Evolutionary conservation across 2,329 filamentous ascomycete genomes (phyloP).

Genomic region (Claviceps africana): DNA sequence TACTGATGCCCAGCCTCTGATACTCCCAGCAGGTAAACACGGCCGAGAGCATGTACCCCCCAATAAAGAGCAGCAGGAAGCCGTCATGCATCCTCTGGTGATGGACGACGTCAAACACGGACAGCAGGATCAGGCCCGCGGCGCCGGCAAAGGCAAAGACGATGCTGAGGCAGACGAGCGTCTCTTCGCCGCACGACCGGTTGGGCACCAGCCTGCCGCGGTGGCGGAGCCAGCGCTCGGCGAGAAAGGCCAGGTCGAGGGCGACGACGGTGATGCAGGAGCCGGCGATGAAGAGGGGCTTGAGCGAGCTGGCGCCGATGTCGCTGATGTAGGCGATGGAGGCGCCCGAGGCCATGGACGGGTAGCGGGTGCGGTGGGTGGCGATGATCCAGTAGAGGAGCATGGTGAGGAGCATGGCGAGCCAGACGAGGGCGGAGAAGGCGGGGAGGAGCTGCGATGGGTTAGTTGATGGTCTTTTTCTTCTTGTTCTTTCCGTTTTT

Average conservation of each 20-base stretch:
- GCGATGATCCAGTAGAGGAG: constrained; percentile 55
- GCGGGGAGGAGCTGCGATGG: constrained; percentile 48
- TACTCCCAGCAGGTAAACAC: constrained; percentile 87
- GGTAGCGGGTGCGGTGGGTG: constrained; percentile 39
- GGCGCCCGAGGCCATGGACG: constrained; percentile 44
- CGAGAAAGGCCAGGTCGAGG: constrained; percentile 66
- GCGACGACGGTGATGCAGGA: constrained; percentile 59
- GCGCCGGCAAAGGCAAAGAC: constrained; percentile 61
- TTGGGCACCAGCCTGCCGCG: constrained; percentile 66
- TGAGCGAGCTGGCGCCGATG: constrained; percentile 46
- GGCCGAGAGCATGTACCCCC: constrained; percentile 70
- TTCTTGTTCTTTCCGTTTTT: background rate
- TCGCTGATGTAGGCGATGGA: constrained; percentile 60
- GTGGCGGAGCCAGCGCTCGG: constrained; percentile 79
- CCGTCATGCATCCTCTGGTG: constrained; percentile 56
- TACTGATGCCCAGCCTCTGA: constrained; percentile 64
- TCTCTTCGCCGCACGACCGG: constrained; percentile 45
- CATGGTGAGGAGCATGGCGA: constrained; percentile 54
- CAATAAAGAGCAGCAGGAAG: constrained; percentile 74
- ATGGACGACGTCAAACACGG: constrained; percentile 69
- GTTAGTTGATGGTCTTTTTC: too few relatives aligned
- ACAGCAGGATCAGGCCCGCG: constrained; percentile 64
- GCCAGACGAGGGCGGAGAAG: constrained; percentile 51
- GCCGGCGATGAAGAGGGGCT: constrained; percentile 67
- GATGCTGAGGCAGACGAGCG: constrained; percentile 48